These are phyloP conservation scores for Daldinia concentrica DNA, from an alignment of 495 filamentous ascomycete genomes.

Conservation along the genomic window DNA sequence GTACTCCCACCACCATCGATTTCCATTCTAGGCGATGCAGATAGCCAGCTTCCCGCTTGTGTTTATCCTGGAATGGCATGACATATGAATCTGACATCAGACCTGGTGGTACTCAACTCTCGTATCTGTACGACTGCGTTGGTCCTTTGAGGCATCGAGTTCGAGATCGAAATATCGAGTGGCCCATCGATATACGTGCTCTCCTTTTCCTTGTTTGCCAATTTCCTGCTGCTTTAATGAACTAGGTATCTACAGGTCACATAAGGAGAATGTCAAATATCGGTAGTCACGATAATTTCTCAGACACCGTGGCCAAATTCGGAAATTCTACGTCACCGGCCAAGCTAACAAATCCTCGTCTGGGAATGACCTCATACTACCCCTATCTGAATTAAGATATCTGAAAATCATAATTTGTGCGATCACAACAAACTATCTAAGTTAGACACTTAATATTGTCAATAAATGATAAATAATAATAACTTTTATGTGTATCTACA, in stretches of 20 bases:
- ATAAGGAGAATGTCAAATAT: not conserved
- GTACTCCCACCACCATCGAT: conserved; percentile 2
- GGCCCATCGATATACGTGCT: conserved; percentile 7
- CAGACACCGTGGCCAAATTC: conserved; percentile 8
- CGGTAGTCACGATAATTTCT: conserved; percentile 16
- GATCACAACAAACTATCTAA: not conserved
- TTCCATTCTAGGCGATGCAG: not conserved
- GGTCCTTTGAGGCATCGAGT: conserved; percentile 7
- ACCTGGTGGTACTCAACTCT: conserved; percentile 9
- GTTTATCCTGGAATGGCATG: conserved; percentile 19
- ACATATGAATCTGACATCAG: conserved; percentile 43
- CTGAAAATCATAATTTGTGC: not conserved
- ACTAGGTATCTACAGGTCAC: not conserved
- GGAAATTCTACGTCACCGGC: conserved; percentile 33
- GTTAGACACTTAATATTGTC: not conserved
- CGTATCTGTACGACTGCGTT: conserved; percentile 12
- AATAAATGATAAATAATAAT: not conserved
- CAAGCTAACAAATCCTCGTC: conserved; percentile 8
- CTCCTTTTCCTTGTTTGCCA: not conserved
- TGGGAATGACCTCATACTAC: conserved; percentile 20
- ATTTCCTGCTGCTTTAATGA: conserved; percentile 18
- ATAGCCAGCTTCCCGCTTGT: conserved; percentile 3
- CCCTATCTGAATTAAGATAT: not conserved
- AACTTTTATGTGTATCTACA: too few relatives aligned
- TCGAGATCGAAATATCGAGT: conserved; percentile 11